Evolutionary conservation across 371 early-diverging fungal species (phyloP).

Genomic region (Mucor indicus): DNA sequence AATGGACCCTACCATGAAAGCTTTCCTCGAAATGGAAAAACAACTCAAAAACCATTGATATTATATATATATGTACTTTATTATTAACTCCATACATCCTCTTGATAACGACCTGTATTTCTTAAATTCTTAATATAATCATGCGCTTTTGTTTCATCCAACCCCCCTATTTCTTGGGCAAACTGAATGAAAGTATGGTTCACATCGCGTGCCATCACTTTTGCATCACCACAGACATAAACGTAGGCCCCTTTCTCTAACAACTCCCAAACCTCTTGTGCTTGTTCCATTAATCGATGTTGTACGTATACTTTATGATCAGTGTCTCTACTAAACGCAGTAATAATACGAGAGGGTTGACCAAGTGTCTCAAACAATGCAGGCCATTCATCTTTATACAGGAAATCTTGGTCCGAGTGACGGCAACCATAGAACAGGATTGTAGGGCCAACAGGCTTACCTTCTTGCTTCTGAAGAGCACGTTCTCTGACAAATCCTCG

Average conservation of each 20-base stretch:
- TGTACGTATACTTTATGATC: slow-evolving; percentile 87
- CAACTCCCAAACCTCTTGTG: slow-evolving; percentile 70
- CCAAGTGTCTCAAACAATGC: slow-evolving; percentile 57
- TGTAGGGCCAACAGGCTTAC: slow-evolving; percentile 72
- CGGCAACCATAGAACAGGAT: slow-evolving; percentile 94
- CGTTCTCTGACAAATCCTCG: slow-evolving; percentile 93
- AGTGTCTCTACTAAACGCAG: slow-evolving; percentile 87
- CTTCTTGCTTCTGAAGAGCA: slow-evolving; percentile 54
- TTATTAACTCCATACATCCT: slow-evolving; percentile 95
- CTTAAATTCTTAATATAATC: slow-evolving; percentile 83
- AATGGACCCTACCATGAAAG: slow-evolving; percentile 48
- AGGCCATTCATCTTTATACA: slow-evolving; percentile 89
- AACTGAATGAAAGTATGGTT: slow-evolving; percentile 65
- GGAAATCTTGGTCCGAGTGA: slow-evolving; percentile 73
- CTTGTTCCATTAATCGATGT: slow-evolving; percentile 67
- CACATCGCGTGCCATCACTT: slow-evolving; percentile 95
- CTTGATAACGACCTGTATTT: slow-evolving; percentile 81
- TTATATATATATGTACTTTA: neutral
- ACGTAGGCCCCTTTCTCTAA: slow-evolving; percentile 74
- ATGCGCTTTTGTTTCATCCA: slow-evolving; percentile 67
- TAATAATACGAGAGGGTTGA: slow-evolving; percentile 60
- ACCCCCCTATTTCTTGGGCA: slow-evolving; percentile 66
- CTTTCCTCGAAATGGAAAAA: slow-evolving; percentile 42
- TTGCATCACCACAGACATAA: slow-evolving; percentile 96
- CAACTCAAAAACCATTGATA: slow-evolving; percentile 15